Evolutionary conservation across 768 basidiomycete genomes (phyloP), one percentile per base, ranked within the genome.

Genomic region (Trametes gibbosa): DNA sequence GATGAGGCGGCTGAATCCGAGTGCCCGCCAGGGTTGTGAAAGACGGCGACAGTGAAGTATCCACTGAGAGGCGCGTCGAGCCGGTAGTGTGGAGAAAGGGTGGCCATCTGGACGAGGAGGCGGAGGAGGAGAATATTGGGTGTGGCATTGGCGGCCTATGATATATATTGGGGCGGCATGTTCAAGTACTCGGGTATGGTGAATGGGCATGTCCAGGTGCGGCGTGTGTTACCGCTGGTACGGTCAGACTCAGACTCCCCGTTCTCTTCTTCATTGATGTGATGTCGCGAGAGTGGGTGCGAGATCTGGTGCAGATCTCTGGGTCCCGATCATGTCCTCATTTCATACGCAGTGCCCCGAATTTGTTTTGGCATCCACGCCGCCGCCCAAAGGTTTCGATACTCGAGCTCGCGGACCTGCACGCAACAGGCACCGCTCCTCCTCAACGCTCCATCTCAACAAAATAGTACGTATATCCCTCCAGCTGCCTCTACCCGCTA

Each of bases 21-120:
- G 13, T 29, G 35, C 17, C 49, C 16, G 45, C 37, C 29, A 8
- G 45, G 14, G 27, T 42, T 49, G 13, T 48, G 35, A 45, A 56
- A 56, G 1, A 47, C 53, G 4, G 45, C 45, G 3, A 47, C 29
- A 8, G 59, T 41, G 34, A 54, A 56, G 42, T 61, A 54, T n/a
- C n/a, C n/a, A n/a, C n/a, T n/a, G n/a, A n/a, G n/a, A n/a, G n/a
- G n/a, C n/a, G n/a, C n/a, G n/a, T n/a, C n/a, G n/a, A n/a, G n/a
- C n/a, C n/a, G n/a, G n/a, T 25, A 46, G 16, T 42, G 50, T 7
- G 43, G 50, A 39, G 52, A 34, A 40, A 43, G 16, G 14, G 40
- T n/a, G 29, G 48, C 45, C 48, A 42, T 43, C 5, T 4, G 5
- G 29, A 10, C 29, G 29, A 32, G 29, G 29, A 32, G 29, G 10